Evolutionary conservation across 148 eudicot species (phyloP).

Genomic region (Nyssa sinensis): DNA sequence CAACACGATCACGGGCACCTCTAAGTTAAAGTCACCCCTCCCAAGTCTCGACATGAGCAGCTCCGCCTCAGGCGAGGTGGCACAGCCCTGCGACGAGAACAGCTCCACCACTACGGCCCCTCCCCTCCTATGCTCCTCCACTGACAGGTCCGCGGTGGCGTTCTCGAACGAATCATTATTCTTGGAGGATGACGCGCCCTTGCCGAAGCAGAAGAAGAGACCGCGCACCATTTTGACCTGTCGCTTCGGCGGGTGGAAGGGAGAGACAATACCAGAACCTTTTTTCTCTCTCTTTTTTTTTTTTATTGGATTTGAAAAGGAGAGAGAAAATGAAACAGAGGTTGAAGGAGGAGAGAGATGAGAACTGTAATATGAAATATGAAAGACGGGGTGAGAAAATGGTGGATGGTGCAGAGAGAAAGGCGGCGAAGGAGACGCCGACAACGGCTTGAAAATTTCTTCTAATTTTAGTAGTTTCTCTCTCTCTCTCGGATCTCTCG

Average conservation of each 20-base stretch:
- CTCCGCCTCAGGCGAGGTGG: slow-evolving; percentile 80
- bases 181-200: slow-evolving; percentile 16
- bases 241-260: too few species aligned
- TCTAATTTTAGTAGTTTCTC: too few species aligned
- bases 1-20: slow-evolving; percentile 51
- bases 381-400: neutral
- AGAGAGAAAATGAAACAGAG: too few species aligned
- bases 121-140: slow-evolving; percentile 41
- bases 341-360: too few species aligned
- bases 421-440: slow-evolving; percentile 25
- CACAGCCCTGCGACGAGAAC: slow-evolving; percentile 89
- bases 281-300: too few species aligned
- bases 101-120: slow-evolving; percentile 69
- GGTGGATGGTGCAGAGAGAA: slow-evolving; percentile 34
- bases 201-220: slow-evolving; percentile 57
- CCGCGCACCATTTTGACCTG: slow-evolving; percentile 71
- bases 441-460: too few species aligned
- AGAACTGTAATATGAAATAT: too few species aligned
- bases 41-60: slow-evolving; percentile 76
- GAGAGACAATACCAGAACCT: too few species aligned
- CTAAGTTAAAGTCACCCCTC: slow-evolving; percentile 69
- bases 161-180: slow-evolving; percentile 6
- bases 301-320: too few species aligned
- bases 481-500: too few species aligned
- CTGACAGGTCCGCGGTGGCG: slow-evolving; percentile 34